Evolutionary conservation across 768 basidiomycete species (phyloP), one percentile per base, ranked within the genome.

Genomic region (Rickenella mellea): DNA sequence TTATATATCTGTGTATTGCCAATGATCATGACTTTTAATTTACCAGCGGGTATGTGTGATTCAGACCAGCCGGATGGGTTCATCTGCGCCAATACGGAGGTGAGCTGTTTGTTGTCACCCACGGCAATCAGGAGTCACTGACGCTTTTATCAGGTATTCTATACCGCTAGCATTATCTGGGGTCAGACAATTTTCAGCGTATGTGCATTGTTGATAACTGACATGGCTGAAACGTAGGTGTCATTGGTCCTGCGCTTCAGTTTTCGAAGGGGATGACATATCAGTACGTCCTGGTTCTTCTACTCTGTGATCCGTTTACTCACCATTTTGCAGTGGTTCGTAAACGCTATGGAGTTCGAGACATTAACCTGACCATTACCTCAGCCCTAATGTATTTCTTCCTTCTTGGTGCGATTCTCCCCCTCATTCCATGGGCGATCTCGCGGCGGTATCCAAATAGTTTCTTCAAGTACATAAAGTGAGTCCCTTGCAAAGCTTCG

Each of bases 121-220:
- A 19, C 2, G 7, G 4, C 24, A 9, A 36, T 15, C 19, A 14
- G 11, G 5, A 30, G 33, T 11, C 12, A 15, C 11, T 36, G 33
- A 36, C 19, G 5, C 24, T 3, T 7, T 19, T 36, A 7, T 3
- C 11, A 78, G 46, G 80, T 85, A 5, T 88, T 89, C 57, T 83
- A 81, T 27, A 84, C 83, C 2, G 86, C 86, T 15, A 78, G 76
- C 45, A 73, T 90, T 46, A 73, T 89, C 48, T 87, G 60, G 62
- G 83, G n/a, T n/a, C n/a, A n/a, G n/a, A n/a, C n/a, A n/a, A n/a
- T n/a, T n/a, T n/a, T n/a, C n/a, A n/a, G n/a, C n/a, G n/a, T n/a
- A n/a, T n/a, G n/a, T n/a, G n/a, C n/a, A n/a, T n/a, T n/a, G n/a
- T n/a, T n/a, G n/a, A n/a, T n/a, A n/a, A n/a, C n/a, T n/a, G n/a